Evolutionary conservation across 2,329 filamentous ascomycete genomes (phyloP), one percentile per base, ranked within the genome.

Genomic region (Cladosporium colombiae): DNA sequence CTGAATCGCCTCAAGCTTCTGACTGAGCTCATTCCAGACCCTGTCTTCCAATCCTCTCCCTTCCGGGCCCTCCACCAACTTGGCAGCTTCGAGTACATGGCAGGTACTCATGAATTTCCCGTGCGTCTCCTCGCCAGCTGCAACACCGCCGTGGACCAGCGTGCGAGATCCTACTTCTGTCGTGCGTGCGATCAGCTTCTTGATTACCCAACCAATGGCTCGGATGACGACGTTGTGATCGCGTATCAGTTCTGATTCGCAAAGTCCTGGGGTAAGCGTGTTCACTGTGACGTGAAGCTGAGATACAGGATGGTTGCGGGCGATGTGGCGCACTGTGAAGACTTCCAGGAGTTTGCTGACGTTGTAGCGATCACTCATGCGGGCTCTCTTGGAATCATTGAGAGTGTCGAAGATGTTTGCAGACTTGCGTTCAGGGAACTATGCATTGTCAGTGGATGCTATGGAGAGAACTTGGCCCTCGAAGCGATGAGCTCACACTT

Each of bases 221-320:
- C 53, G n/a, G 33, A 63, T 62, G 55, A 31, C 65, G 25, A 49
- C 29, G 18, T 57, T 68, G 18, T 40, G 63, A 0, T 84, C 79
- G 1, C 84, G 77, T 6, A 68, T 70, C 1, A 87, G 75, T 27
- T 80, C 71, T 0, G 82, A 81, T 49, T 84, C 77, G 71, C 85
- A 87, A 33, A 83, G 75, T 1, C 85, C 85, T 0, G 85, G 85
- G 65, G 84, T 85, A 23, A 84, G 67, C 67, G 78, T 77, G 70
- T 85, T 86, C 65, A 87, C 69, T 1, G 81, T 80, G 46, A 86
- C 81, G 6, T 69, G 65, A 13, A 74, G 70, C 50, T 73, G 68
- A 3, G 73, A 68, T 1, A 68, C 64, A 0, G 76, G 66, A 7
- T 74, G 71, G 5, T 72, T 49, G 18, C 67, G 44, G 13, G 71